These are phyloP conservation scores for Lunasporangiospora selenospora DNA, from an alignment of 192 early-diverging fungal species.

Conservation along the genomic window DNA sequence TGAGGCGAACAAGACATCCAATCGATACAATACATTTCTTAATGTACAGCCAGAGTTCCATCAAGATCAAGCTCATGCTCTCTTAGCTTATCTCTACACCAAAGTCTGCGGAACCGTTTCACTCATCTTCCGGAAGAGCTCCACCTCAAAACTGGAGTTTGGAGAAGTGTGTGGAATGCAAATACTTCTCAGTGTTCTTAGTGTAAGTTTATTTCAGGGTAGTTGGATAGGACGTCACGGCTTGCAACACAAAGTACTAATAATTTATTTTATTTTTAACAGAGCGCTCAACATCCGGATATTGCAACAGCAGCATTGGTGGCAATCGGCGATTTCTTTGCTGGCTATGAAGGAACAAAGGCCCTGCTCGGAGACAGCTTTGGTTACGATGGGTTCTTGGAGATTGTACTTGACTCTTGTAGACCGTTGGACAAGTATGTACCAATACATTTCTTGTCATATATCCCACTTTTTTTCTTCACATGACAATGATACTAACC, in stretches of 20 bases:
- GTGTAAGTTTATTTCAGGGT: slow-evolving; percentile 29
- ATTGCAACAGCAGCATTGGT: slow-evolving; percentile 48
- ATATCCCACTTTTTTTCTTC: background rate
- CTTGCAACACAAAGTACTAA: too few species aligned
- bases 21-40: slow-evolving; percentile 19
- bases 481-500: background rate
- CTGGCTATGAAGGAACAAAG: slow-evolving; percentile 43
- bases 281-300: slow-evolving; percentile 43
- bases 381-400: slow-evolving; percentile 50
- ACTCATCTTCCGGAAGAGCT: slow-evolving; percentile 39
- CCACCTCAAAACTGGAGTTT: slow-evolving; percentile 32
- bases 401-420: slow-evolving; percentile 44
- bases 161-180: slow-evolving; percentile 48
- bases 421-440: slow-evolving; percentile 50
- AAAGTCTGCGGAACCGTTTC: slow-evolving; percentile 48
- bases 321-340: slow-evolving; percentile 50
- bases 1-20: slow-evolving; percentile 10
- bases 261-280: background rate
- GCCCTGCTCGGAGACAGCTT: slow-evolving; percentile 36
- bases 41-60: slow-evolving; percentile 23
- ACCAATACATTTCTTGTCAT: background rate
- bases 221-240: too few species aligned
- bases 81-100: slow-evolving; percentile 40
- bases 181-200: slow-evolving; percentile 42
- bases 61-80: slow-evolving; percentile 34